Percentiles rank a stretch among this genome's conserved stretches.
Evolutionary conservation across 1,284 basidiomycete species (phyloP).

Genomic region (Microbotryum saponariae): DNA sequence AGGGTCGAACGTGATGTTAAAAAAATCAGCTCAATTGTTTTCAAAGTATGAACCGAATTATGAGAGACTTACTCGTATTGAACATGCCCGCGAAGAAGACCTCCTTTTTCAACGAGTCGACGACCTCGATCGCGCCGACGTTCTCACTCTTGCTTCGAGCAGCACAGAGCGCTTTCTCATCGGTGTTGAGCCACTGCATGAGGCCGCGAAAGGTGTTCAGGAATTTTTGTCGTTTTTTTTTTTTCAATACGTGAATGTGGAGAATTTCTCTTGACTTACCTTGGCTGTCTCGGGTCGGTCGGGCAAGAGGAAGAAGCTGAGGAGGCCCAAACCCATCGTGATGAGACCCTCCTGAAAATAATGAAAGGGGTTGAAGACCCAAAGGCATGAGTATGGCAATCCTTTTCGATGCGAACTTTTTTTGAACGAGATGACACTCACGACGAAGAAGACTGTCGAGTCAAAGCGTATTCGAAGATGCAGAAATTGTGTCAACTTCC

Average conservation of each 20-base stretch:
- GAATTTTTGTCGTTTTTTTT: no score
- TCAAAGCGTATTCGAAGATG: constrained; percentile 11
- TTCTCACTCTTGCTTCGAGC: constrained; percentile 41
- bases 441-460: no score
- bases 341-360: constrained; percentile 42
- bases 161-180: neutral
- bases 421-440: no score
- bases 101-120: constrained; percentile 35
- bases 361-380: no score
- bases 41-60: no score
- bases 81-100: constrained; percentile 34
- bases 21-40: no score
- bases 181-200: constrained; percentile 5
- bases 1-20: no score
- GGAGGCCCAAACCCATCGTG: constrained; percentile 38
- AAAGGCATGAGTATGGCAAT: no score
- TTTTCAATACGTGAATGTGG: no score
- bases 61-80: constrained; percentile 25
- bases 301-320: constrained; percentile 39
- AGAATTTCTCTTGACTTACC: no score
- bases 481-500: no score
- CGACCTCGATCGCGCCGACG: constrained; percentile 36
- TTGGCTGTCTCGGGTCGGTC: constrained; percentile 39
- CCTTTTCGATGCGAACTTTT: no score
- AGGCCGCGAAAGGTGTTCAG: neutral